Evolutionary conservation across 2,329 filamentous ascomycete species (phyloP), one percentile per base, ranked within the genome.

Genomic region (Epichloe bromicola): DNA sequence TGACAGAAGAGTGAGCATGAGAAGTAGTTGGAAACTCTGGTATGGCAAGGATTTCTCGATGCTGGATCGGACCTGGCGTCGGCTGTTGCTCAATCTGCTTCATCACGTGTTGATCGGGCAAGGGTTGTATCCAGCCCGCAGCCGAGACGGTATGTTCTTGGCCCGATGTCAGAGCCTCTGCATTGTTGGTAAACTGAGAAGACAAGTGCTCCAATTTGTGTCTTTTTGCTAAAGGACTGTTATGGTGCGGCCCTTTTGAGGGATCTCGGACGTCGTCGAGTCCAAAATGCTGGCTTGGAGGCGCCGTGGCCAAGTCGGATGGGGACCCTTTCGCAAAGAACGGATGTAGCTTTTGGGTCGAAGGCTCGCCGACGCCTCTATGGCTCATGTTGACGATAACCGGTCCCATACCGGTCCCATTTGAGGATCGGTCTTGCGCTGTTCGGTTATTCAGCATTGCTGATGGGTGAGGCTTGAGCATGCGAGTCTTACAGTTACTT

Each of bases 271-370:
- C 4, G 36, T 42, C 12, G 17, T 49, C 40, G 14, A 30, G 15
- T n/a, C 5, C 12, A 41, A 43, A 41, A 12, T 23, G 12, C 23
- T 44, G 43, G 23, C 41, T 39, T 7, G 45, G 36, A 48, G 48
- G 15, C 23, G 17, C 42, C n/a, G 44, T 19, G 34, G 52, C 30
- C 36, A 47, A 36, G 11, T 57, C 53, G 30, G 52, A 49, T 19
- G 51, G 23, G 44, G 61, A 52, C 6, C 45, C 51, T 51, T 64
- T 66, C 39, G 65, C 59, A 59, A 80, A 80, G 64, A 80, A 79
- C 17, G 78, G 77, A 56, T 80, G 78, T 38, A 80, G 59, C 56
- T 75, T 77, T 58, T 70, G 73, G 23, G 60, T 57, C 39, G 60
- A 54, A 10, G 63, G 59, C 50, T 67, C 67, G 53, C 59, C 61